Evolutionary conservation across 257 asterid species (phyloP).

Genomic region (Salvia splendens): DNA sequence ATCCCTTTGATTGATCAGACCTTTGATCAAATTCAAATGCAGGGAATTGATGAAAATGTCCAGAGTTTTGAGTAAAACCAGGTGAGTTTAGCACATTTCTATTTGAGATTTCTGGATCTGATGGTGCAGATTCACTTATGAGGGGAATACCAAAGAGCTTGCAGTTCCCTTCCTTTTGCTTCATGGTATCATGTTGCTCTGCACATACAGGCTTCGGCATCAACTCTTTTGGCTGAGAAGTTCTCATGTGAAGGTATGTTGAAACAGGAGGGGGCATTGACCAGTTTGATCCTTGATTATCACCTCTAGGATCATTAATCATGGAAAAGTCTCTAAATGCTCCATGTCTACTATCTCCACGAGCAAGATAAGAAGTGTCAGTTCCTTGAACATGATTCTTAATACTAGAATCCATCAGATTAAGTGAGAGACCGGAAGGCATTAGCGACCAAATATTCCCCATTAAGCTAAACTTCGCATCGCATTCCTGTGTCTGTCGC

Average conservation of each 20-base stretch:
- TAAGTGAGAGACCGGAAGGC: slow-evolving; percentile 67
- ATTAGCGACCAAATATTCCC: slow-evolving; percentile 63
- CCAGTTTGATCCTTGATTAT: slow-evolving; percentile 66
- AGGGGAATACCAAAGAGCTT: slow-evolving; percentile 89
- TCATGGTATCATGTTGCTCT: slow-evolving; percentile 46
- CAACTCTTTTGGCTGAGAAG: slow-evolving; percentile 61
- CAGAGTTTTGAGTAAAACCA: slow-evolving; percentile 33
- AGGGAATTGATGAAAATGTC: slow-evolving; percentile 46
- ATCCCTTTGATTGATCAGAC: slow-evolving; percentile 48
- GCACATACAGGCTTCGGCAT: slow-evolving; percentile 45
- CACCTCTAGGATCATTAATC: slow-evolving; percentile 47
- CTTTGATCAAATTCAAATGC: slow-evolving; percentile 58
- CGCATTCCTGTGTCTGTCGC: slow-evolving; percentile 54
- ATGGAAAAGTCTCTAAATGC: slow-evolving; percentile 50
- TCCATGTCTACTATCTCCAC: slow-evolving; percentile 57
- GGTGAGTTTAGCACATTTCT: slow-evolving; percentile 37
- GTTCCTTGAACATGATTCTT: slow-evolving; percentile 50
- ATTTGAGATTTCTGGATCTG: slow-evolving; percentile 44
- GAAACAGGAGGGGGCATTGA: slow-evolving; percentile 70
- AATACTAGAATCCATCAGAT: slow-evolving; percentile 58
- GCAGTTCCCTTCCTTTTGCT: slow-evolving; percentile 69
- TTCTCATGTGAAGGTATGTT: slow-evolving; percentile 55
- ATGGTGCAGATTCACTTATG: slow-evolving; percentile 40
- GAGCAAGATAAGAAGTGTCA: slow-evolving; percentile 49
- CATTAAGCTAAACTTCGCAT: slow-evolving; percentile 46